Conservation (phyloP, 225 moss, liverwort and hornwort species). For the Pleurozium schreberi region DNA sequence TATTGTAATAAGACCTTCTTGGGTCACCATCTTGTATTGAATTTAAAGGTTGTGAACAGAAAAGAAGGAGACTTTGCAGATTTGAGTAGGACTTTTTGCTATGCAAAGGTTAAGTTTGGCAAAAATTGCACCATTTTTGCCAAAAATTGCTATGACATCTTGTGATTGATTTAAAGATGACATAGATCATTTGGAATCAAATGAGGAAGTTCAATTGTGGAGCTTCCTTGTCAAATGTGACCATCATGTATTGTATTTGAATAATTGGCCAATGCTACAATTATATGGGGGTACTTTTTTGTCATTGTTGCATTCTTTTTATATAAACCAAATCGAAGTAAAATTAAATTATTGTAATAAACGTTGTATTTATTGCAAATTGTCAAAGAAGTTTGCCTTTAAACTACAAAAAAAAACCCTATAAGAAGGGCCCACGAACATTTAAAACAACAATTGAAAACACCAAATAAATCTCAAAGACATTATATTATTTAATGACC, state of each 20-base stretch:
- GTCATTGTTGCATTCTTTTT: rapidly evolving
- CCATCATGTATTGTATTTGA: not conserved
- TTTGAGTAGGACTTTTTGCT: not conserved
- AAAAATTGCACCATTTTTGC: not conserved
- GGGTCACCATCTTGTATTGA: too few species aligned
- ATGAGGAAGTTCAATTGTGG: not conserved
- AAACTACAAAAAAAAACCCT: not conserved
- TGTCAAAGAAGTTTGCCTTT: not conserved
- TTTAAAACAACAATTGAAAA: not conserved
- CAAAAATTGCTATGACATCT: not conserved
- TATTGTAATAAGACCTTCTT: not conserved
- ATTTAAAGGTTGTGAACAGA: too few species aligned
- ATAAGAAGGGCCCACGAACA: not conserved
- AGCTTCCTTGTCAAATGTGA: not conserved
- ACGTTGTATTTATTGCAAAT: not conserved
- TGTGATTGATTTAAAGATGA: not conserved
- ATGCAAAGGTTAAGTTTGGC: not conserved
- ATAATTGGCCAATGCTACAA: not conserved
- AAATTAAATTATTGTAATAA: not conserved
- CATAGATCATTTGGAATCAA: rapidly evolving
- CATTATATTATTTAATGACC: not conserved
- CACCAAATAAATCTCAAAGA: not conserved
- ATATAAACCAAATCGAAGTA: not conserved
- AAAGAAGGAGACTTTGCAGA: not conserved
- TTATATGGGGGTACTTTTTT: not conserved